Percentiles rank a stretch among this genome's conserved stretches.
Evolutionary conservation across 2,329 filamentous ascomycete genomes (phyloP).

Genomic region (Sclerotinia spermophila): DNA sequence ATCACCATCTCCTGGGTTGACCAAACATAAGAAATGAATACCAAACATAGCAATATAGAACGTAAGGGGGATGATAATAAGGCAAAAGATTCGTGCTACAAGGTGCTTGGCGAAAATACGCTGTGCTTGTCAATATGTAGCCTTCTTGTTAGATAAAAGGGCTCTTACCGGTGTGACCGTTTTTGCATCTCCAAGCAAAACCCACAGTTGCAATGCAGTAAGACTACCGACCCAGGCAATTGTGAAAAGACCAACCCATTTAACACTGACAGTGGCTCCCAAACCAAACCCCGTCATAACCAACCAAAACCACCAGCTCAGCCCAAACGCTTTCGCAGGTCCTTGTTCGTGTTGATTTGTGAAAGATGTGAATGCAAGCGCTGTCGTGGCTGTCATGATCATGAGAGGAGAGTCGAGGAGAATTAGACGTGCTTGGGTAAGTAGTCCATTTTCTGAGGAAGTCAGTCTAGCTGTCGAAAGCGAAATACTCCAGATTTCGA

Average conservation of each 20-base stretch:
- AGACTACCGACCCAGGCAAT: conserved; percentile 96
- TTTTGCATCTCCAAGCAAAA: conserved; percentile 83
- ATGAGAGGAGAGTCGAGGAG: conserved; percentile 93
- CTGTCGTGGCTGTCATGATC: conserved; percentile 88
- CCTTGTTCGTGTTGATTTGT: conserved; percentile 96
- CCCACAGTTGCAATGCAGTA: conserved; percentile 90
- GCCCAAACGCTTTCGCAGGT: conserved; percentile 78
- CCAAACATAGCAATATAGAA: conserved; percentile 98
- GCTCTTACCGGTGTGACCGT: conserved; percentile 70
- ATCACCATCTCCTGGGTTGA: conserved; percentile 94
- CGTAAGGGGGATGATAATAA: conserved; percentile 80
- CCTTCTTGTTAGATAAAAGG: background rate
- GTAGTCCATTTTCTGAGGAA: conserved; percentile 78
- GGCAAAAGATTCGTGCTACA: conserved; percentile 82
- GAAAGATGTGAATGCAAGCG: conserved; percentile 86
- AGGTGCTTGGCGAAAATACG: conserved; percentile 92
- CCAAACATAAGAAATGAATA: conserved; percentile 90
- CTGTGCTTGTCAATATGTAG: conserved; percentile 39
- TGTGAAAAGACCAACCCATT: conserved; percentile 98
- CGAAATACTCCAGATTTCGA: conserved; percentile 18
- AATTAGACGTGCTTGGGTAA: conserved; percentile 93
- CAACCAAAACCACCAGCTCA: conserved; percentile 98
- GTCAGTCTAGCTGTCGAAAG: conserved; percentile 26
- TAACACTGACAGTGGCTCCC: conserved; percentile 89
- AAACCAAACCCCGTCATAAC: conserved; percentile 79